Conservation (phyloP, 2,329 filamentous ascomycete genomes). For the Elsinoe batatas region DNA sequence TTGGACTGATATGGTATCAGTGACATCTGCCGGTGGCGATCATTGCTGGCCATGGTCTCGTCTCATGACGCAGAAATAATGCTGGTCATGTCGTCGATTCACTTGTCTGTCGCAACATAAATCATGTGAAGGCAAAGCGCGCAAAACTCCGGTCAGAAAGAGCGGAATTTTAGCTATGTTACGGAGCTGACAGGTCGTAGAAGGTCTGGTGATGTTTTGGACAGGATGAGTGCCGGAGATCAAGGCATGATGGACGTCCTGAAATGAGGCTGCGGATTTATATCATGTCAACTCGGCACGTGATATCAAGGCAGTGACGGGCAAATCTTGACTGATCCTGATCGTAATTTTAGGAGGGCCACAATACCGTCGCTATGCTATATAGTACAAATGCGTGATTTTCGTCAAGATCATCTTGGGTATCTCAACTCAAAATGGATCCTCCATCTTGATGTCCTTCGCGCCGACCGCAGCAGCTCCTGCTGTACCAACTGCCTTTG, state of each 20-base stretch:
- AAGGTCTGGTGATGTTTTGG: too few relatives aligned
- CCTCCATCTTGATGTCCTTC: conserved; percentile 42
- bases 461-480: conserved; percentile 49
- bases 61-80: not conserved
- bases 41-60: conserved; percentile 15
- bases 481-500: conserved; percentile 25
- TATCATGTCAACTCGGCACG: not conserved
- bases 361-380: not conserved
- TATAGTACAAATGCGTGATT: conserved; percentile 12
- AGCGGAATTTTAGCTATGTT: too few relatives aligned
- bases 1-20: conserved; percentile 69
- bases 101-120: too few relatives aligned
- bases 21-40: conserved; percentile 44
- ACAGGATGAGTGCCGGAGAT: too few relatives aligned
- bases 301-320: not conserved
- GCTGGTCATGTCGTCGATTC: not conserved
- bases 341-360: not conserved
- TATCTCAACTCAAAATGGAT: conserved; percentile 27
- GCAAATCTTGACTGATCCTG: not conserved
- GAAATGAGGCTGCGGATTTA: too few relatives aligned
- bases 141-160: too few relatives aligned
- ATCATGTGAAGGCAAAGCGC: too few relatives aligned
- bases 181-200: too few relatives aligned
- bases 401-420: conserved; percentile 5
- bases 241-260: too few relatives aligned